Evolutionary conservation across 768 basidiomycete species (phyloP).

Genomic region (Leccinum barrowsii): DNA sequence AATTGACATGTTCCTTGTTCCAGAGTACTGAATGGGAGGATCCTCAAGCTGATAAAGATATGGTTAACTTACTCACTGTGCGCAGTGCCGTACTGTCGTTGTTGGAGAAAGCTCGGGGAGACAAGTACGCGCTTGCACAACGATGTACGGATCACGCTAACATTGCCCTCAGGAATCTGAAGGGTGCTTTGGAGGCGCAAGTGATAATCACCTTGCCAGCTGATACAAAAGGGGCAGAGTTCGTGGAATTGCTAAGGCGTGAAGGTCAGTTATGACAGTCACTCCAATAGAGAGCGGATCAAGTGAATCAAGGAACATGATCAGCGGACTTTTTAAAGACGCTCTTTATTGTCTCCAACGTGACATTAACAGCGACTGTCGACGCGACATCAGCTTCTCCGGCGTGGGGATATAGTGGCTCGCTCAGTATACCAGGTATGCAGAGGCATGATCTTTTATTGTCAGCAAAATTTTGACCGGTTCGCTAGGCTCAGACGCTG

Average conservation of each 20-base stretch:
- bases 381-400: slow-evolving; percentile 38
- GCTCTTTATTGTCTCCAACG: slow-evolving; percentile 80
- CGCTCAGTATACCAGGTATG: slow-evolving; percentile 45
- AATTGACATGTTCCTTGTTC: not conserved
- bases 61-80: slow-evolving; percentile 58
- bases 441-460: not conserved
- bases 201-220: slow-evolving; percentile 59
- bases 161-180: slow-evolving; percentile 52
- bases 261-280: slow-evolving; percentile 23
- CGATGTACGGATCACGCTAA: slow-evolving; percentile 1
- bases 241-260: slow-evolving; percentile 45
- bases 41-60: slow-evolving; percentile 50
- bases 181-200: slow-evolving; percentile 73
- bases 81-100: slow-evolving; percentile 59
- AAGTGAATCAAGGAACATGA: not conserved
- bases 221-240: slow-evolving; percentile 20
- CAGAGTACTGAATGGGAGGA: slow-evolving; percentile 67
- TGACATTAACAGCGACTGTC: slow-evolving; percentile 45
- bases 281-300: no score
- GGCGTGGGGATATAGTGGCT: slow-evolving; percentile 48
- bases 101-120: slow-evolving; percentile 72
- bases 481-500: slow-evolving; percentile 10
- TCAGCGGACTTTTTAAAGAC: slow-evolving; percentile 63
- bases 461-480: not conserved
- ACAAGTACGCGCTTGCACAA: slow-evolving; percentile 51